Evolutionary conservation across 2,329 filamentous ascomycete genomes (phyloP), one percentile per base, ranked within the genome.

Genomic region (Cercospora berteroae): DNA sequence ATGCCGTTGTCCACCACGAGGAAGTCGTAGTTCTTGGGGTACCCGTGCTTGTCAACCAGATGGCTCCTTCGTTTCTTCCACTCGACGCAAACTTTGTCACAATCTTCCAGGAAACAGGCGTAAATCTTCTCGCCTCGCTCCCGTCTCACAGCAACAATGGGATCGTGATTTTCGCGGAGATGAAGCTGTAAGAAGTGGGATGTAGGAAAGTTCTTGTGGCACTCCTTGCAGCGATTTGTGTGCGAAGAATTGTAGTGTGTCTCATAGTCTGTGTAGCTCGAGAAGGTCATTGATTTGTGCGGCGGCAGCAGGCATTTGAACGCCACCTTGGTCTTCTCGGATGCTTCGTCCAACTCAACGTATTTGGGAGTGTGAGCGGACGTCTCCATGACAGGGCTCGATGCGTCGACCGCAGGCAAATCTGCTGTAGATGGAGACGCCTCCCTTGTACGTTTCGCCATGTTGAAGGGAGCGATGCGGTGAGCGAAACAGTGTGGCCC

Each of bases 21-120:
- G 74, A 96, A 97, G 79, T 96, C 94, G 80, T 93, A 97, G 74
- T 92, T 91, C 80, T 83, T 74, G 1, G 94, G 94, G 76, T 95
- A 99, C 81, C 90, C 86, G 79, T 99, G 95, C 81, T 97, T 97
- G 82, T 97, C 94, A 72, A 97, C 92, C 71, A 97, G 84, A 82
- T 99, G 94, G 77, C 92, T 87, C 36, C 92, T 86, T 55, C 95
- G 87, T 80, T 97, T 98, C 75, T 92, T 89, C 31, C 90, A 89
- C 4, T 91, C 93, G 64, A 87, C 88, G 80, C 94, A 97, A 77
- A 93, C 89, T 71, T 91, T 87, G 67, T 95, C 92, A 79, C 95
- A 99, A 59, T 86, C 89, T 76, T 97, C 91, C 6, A 97, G 89
- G 75, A 98, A 96, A 81, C 95, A 99, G 5, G 88, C 89, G 79